Evolutionary conservation across 176 grass and related monocot genomes (phyloP).

Genomic region (Coix lacrymajobi): DNA sequence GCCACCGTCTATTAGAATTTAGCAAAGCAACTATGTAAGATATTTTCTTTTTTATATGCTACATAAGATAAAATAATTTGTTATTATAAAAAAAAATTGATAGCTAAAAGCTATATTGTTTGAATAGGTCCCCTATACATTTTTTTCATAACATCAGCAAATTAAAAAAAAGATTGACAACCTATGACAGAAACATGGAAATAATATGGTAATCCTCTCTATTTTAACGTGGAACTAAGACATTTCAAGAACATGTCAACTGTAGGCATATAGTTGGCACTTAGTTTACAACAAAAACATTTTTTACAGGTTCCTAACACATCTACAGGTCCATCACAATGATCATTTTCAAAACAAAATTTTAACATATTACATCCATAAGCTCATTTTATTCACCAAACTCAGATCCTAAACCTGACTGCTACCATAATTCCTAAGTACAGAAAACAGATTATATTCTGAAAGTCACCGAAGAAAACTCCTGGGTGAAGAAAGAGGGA

Average conservation of each 20-base stretch:
- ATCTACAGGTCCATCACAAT: neutral
- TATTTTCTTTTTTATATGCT: neutral
- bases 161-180: neutral
- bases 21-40: neutral
- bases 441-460: neutral
- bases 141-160: neutral
- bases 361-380: neutral
- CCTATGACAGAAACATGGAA: neutral
- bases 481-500: neutral
- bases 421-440: neutral
- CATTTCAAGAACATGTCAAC: neutral
- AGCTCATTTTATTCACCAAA: neutral
- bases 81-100: too few species aligned
- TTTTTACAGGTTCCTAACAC: neutral
- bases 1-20: neutral
- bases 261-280: neutral
- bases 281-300: neutral
- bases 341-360: neutral
- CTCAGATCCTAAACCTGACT: slow-evolving; percentile 3
- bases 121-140: neutral
- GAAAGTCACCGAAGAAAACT: neutral
- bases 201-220: neutral
- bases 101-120: neutral
- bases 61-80: neutral
- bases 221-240: neutral